Evolutionary conservation across 768 basidiomycete genomes (phyloP).

Genomic region (Amanita brunnescens): DNA sequence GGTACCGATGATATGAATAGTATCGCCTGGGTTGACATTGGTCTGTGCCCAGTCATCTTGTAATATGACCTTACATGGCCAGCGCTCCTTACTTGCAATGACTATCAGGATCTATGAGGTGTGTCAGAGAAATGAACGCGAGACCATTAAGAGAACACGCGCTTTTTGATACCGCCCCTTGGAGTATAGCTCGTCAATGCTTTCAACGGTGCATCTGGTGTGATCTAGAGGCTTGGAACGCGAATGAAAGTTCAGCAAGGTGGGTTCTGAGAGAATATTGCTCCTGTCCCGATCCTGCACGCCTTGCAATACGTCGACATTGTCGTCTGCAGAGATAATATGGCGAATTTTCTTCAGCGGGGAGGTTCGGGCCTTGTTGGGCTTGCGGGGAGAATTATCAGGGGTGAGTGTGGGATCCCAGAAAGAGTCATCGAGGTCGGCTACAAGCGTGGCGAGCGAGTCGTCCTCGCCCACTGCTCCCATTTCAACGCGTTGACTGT

Average conservation of each 20-base stretch:
- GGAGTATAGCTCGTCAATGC: conserved; percentile 27
- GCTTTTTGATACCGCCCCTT: conserved; percentile 35
- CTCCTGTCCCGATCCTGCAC: neutral
- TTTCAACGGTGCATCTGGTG: conserved; percentile 50
- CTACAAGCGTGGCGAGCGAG: conserved; percentile 4
- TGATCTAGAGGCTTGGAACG: conserved; percentile 14
- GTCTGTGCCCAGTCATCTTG: conserved; percentile 72
- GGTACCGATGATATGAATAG: conserved; percentile 65
- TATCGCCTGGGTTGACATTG: conserved; percentile 61
- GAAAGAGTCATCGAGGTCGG: conserved; percentile 45
- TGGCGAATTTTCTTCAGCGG: no score
- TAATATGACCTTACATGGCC: conserved; percentile 45
- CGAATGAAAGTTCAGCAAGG: conserved; percentile 30
- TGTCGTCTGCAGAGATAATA: no score
- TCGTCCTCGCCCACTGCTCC: neutral
- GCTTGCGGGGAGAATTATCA: conserved; percentile 22
- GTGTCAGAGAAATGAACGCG: neutral
- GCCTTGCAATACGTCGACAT: no score
- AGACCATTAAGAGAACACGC: conserved; percentile 5
- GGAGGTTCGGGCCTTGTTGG: neutral
- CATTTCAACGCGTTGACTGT: neutral
- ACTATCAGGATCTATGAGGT: conserved; percentile 41
- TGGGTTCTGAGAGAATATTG: conserved; percentile 23
- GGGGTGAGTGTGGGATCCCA: conserved; percentile 35
- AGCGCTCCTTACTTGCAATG: conserved; percentile 29